Evolutionary conservation across 208 protist species (phyloP), one percentile per base, ranked within the genome.

Genomic region (Acanthamoeba royreba): DNA sequence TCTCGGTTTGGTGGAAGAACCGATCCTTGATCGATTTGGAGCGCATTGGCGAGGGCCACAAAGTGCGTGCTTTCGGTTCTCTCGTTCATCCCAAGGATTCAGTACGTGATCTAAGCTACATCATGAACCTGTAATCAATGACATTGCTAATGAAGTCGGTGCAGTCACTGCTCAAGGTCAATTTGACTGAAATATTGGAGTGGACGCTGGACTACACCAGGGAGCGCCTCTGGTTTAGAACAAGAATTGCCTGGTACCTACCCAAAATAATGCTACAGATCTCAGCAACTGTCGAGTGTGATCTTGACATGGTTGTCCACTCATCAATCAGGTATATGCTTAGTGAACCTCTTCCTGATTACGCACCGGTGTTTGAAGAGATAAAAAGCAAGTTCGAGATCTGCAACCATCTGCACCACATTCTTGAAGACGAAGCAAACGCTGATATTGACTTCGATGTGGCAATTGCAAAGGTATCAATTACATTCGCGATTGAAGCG

Each of bases 161-260:
- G n/a, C n/a, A n/a, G n/a, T n/a, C n/a, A n/a, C n/a, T n/a, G 15
- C 31, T 79, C 31, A 22, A 28, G 69, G 69, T 79, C 38, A 9
- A 38, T 38, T n/a, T 79, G 40, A 33, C 69, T 2, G 15, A 13
- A 9, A 46, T 79, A 15, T 9, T 46, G 8, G 69, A 79, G 69
- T 79, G 69, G 69, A 79, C 69, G 1, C 69, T 79, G 38, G 69
- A 79, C 69, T 79, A 79, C 69, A 79, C 69, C 38, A 79, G 47
- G 22, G 38, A 17, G 40, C 47, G 69, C 69, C 69, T 79, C 13
- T 79, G 69, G 69, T 42, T 79, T n/a, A 33, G 69, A 33, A 79
- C 69, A 7, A 7, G 9, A 4, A 9, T 9, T 9, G 69, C 69
- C 40, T 79, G 69, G 69, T 77, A 15, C n/a, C 25, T 5, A 42